These are phyloP conservation scores for Hura crepitans DNA, from an alignment of 441 rosid species.

Conservation along the genomic window DNA sequence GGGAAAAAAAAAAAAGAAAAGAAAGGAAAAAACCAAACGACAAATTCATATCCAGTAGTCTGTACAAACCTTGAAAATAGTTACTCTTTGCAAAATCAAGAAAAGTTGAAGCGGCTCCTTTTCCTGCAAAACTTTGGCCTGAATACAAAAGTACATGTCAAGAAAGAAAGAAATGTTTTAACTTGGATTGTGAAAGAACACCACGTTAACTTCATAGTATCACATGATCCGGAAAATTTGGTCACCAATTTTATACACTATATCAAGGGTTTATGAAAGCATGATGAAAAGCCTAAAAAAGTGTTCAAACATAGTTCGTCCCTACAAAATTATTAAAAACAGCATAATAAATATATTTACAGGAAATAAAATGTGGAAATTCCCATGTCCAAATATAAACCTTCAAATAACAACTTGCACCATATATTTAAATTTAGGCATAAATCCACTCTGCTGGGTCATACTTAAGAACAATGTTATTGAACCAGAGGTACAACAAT, in stretches of 20 bases:
- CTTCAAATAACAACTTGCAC: too few species aligned
- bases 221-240: background rate
- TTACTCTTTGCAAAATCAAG: slow-evolving; percentile 56
- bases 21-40: background rate
- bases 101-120: slow-evolving; percentile 74
- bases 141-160: slow-evolving; percentile 23
- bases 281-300: background rate
- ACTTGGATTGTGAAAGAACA: too few species aligned
- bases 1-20: background rate
- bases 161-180: slow-evolving; percentile 7
- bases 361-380: too few species aligned
- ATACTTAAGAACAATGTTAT: slow-evolving; percentile 2
- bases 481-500: background rate
- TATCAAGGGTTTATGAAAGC: background rate
- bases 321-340: background rate
- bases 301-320: background rate
- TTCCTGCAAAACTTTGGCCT: slow-evolving; percentile 72
- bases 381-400: too few species aligned
- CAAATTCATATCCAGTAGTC: slow-evolving; percentile 8
- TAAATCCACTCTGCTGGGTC: background rate
- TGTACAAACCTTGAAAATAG: slow-evolving; percentile 62
- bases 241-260: background rate
- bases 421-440: too few species aligned
- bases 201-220: too few species aligned
- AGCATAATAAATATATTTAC: background rate